phyloP scores from a whole-genome alignment of 768 basidiomycete species.

The Pilatotrama ljubarskyi region DNA sequence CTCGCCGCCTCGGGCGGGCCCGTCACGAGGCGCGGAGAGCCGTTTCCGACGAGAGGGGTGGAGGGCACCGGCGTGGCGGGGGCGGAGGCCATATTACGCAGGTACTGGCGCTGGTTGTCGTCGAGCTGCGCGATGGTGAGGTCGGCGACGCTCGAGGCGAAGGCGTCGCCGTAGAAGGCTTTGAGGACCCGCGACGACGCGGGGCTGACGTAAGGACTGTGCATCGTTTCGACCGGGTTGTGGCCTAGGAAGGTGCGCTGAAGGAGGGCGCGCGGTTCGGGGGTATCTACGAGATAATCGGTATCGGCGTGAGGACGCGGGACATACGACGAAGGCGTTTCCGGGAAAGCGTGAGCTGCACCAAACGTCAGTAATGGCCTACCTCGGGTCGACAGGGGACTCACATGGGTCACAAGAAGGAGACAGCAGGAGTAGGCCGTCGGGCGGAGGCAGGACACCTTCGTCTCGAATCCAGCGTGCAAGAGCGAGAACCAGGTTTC shows the following conservation, averaged over 20 bases:
- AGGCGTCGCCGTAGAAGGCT: constrained; percentile 35
- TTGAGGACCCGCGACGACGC: constrained; percentile 35
- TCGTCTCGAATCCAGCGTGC: constrained; percentile 57
- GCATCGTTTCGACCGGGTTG: constrained; percentile 35
- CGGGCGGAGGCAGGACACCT: constrained; percentile 43
- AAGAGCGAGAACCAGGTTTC: constrained; percentile 52
- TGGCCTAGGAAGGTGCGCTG: constrained; percentile 56
- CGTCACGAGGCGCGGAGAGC: not conserved
- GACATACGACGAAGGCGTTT: constrained; percentile 48
- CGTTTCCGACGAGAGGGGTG: constrained; percentile 10
- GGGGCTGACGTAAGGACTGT: constrained; percentile 37
- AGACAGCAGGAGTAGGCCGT: constrained; percentile 49
- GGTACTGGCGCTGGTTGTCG: constrained; percentile 21
- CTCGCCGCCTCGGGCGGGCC: constrained; percentile 33
- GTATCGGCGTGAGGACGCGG: constrained; percentile 49
- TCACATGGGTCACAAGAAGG: constrained; percentile 39
- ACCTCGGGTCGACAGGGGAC: constrained; percentile 28
- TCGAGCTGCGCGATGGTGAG: constrained; percentile 30
- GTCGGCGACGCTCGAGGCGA: constrained; percentile 28
- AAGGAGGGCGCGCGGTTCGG: constrained; percentile 51
- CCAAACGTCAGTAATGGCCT: not conserved
- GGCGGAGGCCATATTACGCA: constrained; percentile 25
- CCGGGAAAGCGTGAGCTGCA: constrained; percentile 48
- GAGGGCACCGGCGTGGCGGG: constrained; percentile 22
- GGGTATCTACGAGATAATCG: constrained; percentile 55